Conservation (phyloP, 352 stramenopile genomes). For the Phytophthora vignae region DNA sequence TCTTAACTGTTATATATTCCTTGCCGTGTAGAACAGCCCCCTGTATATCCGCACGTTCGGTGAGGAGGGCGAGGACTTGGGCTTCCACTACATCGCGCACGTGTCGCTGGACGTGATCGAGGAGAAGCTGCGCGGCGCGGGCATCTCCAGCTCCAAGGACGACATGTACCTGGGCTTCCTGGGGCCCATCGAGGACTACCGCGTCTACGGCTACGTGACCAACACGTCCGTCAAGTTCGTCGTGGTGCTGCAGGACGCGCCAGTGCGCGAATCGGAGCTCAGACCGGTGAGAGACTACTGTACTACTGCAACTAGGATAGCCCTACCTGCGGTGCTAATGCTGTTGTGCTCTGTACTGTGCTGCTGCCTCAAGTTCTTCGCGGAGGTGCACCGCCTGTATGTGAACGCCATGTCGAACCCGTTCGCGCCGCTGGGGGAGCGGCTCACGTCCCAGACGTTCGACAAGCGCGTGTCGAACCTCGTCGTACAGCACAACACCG, state of each 20-base stretch:
- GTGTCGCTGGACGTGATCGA: slow-evolving; percentile 88
- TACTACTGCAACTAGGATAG: not conserved
- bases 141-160: slow-evolving; percentile 66
- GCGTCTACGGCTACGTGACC: slow-evolving; percentile 88
- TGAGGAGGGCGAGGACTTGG: slow-evolving; percentile 81
- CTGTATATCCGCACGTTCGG: slow-evolving; percentile 87
- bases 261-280: slow-evolving; percentile 81
- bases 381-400: slow-evolving; percentile 87
- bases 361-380: slow-evolving; percentile 67
- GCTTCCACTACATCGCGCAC: slow-evolving; percentile 90
- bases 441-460: slow-evolving; percentile 81
- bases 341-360: slow-evolving; percentile 6
- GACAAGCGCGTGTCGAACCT: slow-evolving; percentile 83
- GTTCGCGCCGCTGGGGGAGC: slow-evolving; percentile 83
- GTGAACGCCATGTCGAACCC: slow-evolving; percentile 90
- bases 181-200: slow-evolving; percentile 86
- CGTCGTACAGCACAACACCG: slow-evolving; percentile 75
- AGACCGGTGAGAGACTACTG: slow-evolving; percentile 52
- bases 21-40: slow-evolving; percentile 65
- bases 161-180: slow-evolving; percentile 91
- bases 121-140: slow-evolving; percentile 69
- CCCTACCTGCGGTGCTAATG: not conserved
- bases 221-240: slow-evolving; percentile 90
- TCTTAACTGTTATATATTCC: not conserved
- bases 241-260: slow-evolving; percentile 76